Base-by-base conservation (phyloP, 1,284 basidiomycete genomes). In the Sphagnurus paluster region DNA sequence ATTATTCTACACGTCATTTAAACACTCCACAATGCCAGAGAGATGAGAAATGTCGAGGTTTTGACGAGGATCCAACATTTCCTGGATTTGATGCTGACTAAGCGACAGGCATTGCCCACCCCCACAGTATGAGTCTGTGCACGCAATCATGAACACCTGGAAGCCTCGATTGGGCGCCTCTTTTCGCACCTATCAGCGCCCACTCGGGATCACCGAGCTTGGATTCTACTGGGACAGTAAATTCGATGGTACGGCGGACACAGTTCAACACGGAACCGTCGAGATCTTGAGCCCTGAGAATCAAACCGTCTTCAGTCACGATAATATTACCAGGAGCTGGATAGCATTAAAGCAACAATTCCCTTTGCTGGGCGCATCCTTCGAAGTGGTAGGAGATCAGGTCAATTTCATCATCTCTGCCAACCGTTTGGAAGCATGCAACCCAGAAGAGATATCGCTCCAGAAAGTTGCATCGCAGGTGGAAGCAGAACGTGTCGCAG, bases 191-290 rank as follows among this genome's bases (percentile, higher is more conserved):
- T 74, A 63, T 48, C 59, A 62, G 34, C 69, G 76, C 4, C 63
- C 61, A 6, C 62, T 77, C 5, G 74, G 75, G n/a, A 34, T 56
- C 13, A 66, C 63, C 13, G 75, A 77, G 54, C 54, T 62, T n/a
- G 53, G 52, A 14, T 78, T 76, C 55, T 74, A 73, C 58, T 76
- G 67, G 65, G 76, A 76, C 56, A 48, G 58, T 21, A 54, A 60
- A 30, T 69, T 74, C 49, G 62, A 67, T 42, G 68, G 77, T 26
- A 75, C 73, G 4, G 70, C 76, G 1, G 75, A 77, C 56, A 69
- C 65, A 8, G 48, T 74, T 26, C 68, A 66, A 39, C 59, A 66
- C 39, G 61, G 67, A n/a, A 56, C 66, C 40, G 57, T 74, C 8
- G 54, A 68, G 39, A 48, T 64, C 19, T 44, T 46, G 23, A 37